phyloP scores from a whole-genome alignment of 257 asterid genomes.

The Paulownia fortunei region DNA sequence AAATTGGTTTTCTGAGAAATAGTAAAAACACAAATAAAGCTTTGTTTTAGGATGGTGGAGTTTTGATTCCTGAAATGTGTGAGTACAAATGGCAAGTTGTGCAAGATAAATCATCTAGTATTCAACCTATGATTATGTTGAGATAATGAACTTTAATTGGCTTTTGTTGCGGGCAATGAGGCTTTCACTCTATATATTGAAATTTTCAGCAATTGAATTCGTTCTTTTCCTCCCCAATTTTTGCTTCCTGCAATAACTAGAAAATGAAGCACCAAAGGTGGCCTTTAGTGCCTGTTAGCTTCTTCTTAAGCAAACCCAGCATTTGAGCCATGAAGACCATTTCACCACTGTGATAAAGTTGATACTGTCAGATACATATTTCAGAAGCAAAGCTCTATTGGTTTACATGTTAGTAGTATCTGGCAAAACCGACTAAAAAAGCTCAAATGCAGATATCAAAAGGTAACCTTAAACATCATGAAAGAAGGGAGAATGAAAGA shows the following conservation, averaged over 20 bases:
- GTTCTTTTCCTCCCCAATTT: background rate
- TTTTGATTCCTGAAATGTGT: background rate
- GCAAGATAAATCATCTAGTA: background rate
- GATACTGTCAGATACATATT: background rate
- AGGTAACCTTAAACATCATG: background rate
- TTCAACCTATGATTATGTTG: background rate
- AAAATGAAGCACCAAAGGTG: background rate
- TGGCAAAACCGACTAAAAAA: background rate
- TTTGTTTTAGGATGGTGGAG: background rate
- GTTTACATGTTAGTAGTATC: background rate
- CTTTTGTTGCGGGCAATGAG: background rate
- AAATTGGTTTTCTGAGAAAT: background rate
- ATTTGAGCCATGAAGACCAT: background rate
- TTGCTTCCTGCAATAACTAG: background rate
- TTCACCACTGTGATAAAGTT: background rate
- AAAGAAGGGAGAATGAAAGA: background rate
- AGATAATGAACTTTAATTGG: background rate
- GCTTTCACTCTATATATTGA: background rate
- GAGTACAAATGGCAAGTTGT: constrained; percentile 12
- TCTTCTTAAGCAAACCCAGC: background rate
- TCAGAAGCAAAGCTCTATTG: background rate
- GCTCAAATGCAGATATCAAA: background rate
- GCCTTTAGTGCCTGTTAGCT: background rate
- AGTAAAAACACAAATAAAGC: background rate
- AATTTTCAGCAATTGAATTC: background rate